Evolutionary conservation across 78 protist species (phyloP), one percentile per base, ranked within the genome.

Genomic region (Tieghemostelium lacteum): DNA sequence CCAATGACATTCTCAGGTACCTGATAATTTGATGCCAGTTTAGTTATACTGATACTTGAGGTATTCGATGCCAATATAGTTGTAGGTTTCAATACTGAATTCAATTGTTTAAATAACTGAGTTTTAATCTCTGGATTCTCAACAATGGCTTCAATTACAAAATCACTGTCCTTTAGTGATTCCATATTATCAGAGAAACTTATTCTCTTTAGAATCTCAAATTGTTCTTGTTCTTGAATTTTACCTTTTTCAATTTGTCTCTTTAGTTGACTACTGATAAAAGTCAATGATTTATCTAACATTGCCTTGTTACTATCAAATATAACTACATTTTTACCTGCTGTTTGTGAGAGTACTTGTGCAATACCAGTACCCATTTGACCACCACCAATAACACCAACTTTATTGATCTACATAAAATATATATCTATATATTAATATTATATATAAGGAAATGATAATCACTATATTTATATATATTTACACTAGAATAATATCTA

Each of bases 311-410:
- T 63, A 16, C 22, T 20, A 69, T 96, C 96, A 64, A 86, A 71
- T 39, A 94, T 42, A 2, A 88, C 34, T 5, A 94, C 98, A n/a
- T 87, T 72, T 50, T 60, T n/a, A 42, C 72, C 50, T 4, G 94
- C 95, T 39, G 71, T 66, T 66, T 77, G 92, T 2, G 94, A 19
- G 5, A 71, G 22, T 22, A 96, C 96, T 75, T 92, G 96, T 0
- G 96, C 96, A 42, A 96, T 96, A 62, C 98, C 98, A 3, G 66
- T 62, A 54, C 98, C 98, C 98, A 96, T 96, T 66, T 96, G 94
- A 37, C 94, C 94, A 36, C 89, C 85, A 29, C 94, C 94, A 70
- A 91, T 61, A 57, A 91, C 94, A 66, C 94, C 94, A 45, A 91
- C 86, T 37, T 54, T 78, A 77, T 91, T 62, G 7, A 65, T 74